Evolutionary conservation across 768 basidiomycete genomes (phyloP), one percentile per base, ranked within the genome.

Genomic region (Daedalea quercina): DNA sequence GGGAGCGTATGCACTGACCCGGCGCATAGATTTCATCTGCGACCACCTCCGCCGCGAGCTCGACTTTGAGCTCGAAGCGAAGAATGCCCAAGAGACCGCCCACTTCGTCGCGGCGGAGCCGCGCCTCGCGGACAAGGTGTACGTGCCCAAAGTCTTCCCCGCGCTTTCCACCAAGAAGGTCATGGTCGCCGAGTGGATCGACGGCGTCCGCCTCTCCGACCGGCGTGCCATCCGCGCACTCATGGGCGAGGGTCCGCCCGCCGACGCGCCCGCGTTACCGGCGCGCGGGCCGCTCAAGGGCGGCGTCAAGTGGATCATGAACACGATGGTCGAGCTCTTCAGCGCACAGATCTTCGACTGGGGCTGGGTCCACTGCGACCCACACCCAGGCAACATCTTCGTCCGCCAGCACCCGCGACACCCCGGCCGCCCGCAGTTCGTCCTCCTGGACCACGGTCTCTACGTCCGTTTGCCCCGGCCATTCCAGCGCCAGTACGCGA

Each of bases 381-480:
- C 80, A 8, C 80, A 88, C 57, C 84, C 85, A 2, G 87, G 88
- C 9, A 91, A 95, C 67, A 78, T 94, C 54, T 80, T 81, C 67
- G 80, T 85, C 60, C 88, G 78, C 8, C 80, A 79, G 1, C 69
- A 81, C 23, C 82, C 82, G 1, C 62, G 63, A 15, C 59, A 70
- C 19, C 76, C 75, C 0, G 60, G 58, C 8, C 60, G 65, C 4
- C 76, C 82, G 1, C 84, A 88, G 60, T 73, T 92, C 56, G 87
- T 96, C 28, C 74, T 96, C 12, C 81, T 97, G 60, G 94, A 97
- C 64, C 94, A 97, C 65, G 94, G 94, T 1, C 72, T 97, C 11
- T 96, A 95, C 63, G 88, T 94, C 35, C 72, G 73, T 8, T 77
- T 93, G 3, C 67, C 80, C 15, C 78, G 84, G 17, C 65, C 73